A percentile compares a stretch with the other conserved stretches of the same genome.
phyloP scores from a whole-genome alignment of 331 rosid genomes.

The Malus hybrid region DNA sequence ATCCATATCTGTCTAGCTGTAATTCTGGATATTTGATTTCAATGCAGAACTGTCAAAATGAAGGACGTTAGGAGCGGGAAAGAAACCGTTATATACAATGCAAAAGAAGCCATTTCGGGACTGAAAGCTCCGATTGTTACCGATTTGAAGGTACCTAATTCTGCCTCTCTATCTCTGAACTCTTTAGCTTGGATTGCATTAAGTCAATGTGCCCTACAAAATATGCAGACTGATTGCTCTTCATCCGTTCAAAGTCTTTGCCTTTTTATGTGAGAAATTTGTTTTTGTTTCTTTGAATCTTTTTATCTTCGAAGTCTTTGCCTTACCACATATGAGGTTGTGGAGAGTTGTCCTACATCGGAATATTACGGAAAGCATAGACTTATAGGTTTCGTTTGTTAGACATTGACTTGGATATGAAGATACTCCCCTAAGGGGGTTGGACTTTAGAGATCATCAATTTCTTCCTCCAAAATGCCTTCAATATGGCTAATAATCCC shows the following conservation, averaged over 20 bases:
- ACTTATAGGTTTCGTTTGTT: no score
- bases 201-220: background rate
- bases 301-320: no score
- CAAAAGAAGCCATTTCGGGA: constrained; percentile 66
- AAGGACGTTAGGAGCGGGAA: constrained; percentile 48
- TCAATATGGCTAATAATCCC: no score
- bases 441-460: no score
- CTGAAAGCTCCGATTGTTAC: constrained; percentile 55
- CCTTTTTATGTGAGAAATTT: background rate
- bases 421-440: no score
- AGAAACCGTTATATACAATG: constrained; percentile 52
- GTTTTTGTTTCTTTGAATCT: background rate
- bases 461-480: no score
- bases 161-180: background rate
- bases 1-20: background rate
- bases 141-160: constrained; percentile 43
- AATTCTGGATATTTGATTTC: background rate
- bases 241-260: background rate
- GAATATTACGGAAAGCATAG: no score
- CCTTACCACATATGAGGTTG: no score
- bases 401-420: no score
- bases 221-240: background rate
- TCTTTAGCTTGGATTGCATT: background rate
- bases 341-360: no score
- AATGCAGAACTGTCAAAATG: constrained; percentile 47